A percentile compares a stretch with the other conserved stretches of the same genome.
phyloP scores from a whole-genome alignment of 2,329 filamentous ascomycete species.

The Plectosphaerella cucumerina region DNA sequence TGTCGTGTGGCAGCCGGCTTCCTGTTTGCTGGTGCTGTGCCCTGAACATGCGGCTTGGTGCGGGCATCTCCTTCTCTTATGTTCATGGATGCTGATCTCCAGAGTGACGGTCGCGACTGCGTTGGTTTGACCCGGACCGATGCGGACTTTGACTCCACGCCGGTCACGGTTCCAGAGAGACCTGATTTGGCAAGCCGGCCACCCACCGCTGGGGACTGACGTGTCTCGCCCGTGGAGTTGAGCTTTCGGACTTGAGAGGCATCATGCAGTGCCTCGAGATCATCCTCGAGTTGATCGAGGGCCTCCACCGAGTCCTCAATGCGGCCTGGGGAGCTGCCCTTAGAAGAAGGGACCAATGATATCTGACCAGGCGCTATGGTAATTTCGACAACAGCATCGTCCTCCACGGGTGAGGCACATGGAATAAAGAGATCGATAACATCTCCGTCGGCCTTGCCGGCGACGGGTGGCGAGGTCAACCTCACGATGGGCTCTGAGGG shows the following conservation, averaged over 20 bases:
- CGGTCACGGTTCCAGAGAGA: not conserved
- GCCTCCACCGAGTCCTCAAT: conserved; percentile 64
- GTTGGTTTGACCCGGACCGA: conserved; percentile 38
- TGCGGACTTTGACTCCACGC: conserved; percentile 24
- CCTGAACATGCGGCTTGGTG: conserved; percentile 15
- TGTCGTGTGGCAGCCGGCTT: conserved; percentile 21
- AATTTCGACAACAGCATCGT: not conserved
- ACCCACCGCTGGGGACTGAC: not conserved
- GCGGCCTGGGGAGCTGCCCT: conserved; percentile 19
- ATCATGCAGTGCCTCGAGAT: conserved; percentile 50
- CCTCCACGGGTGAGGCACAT: not conserved
- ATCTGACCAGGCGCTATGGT: no score
- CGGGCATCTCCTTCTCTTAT: conserved; percentile 21
- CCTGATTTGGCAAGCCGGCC: not conserved
- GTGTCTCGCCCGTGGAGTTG: conserved; percentile 19
- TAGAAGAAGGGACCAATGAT: not conserved
- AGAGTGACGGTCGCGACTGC: conserved; percentile 31
- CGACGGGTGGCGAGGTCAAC: not conserved
- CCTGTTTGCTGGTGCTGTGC: conserved; percentile 13
- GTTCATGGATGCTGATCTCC: conserved; percentile 37
- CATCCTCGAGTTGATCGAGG: conserved; percentile 57
- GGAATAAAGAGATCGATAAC: not conserved
- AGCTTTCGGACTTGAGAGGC: conserved; percentile 29
- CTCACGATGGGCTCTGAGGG: conserved; percentile 5
- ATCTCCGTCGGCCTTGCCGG: not conserved